These are phyloP conservation scores for Penicillium subrubescens DNA, from an alignment of 495 filamentous ascomycete genomes.

Conservation along the genomic window DNA sequence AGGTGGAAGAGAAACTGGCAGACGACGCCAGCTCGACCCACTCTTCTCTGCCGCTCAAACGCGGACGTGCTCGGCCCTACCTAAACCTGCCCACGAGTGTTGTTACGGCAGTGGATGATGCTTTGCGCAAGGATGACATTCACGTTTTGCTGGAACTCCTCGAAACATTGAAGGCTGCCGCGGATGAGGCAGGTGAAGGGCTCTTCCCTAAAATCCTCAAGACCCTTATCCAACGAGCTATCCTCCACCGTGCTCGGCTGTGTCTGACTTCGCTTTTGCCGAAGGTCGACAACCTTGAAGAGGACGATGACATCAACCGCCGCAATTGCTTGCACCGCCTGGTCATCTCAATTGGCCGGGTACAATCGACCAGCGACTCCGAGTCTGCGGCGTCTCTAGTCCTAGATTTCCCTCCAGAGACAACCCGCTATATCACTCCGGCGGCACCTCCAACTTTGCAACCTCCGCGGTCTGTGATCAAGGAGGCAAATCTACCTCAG, in stretches of 20 bases:
- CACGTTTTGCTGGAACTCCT: slow-evolving; percentile 60
- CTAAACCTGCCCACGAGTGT: slow-evolving; percentile 66
- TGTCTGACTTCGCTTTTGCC: slow-evolving; percentile 71
- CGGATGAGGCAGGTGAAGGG: slow-evolving; percentile 47
- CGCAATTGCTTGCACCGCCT: slow-evolving; percentile 92
- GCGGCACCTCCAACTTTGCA: slow-evolving; percentile 66
- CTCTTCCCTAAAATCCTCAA: slow-evolving; percentile 65
- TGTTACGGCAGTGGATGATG: slow-evolving; percentile 74
- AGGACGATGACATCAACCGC: slow-evolving; percentile 88
- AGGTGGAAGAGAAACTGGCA: slow-evolving; percentile 64
- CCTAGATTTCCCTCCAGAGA: slow-evolving; percentile 53
- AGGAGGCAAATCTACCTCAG: slow-evolving; percentile 57
- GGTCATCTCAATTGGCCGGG: slow-evolving; percentile 84
- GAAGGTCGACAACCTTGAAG: slow-evolving; percentile 69
- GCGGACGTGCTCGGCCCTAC: slow-evolving; percentile 67
- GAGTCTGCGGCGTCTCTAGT: slow-evolving; percentile 45
- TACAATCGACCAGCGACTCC: slow-evolving; percentile 62
- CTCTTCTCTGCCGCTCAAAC: slow-evolving; percentile 70
- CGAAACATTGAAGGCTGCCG: slow-evolving; percentile 53
- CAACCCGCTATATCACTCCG: slow-evolving; percentile 73
- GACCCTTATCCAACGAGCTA: slow-evolving; percentile 81
- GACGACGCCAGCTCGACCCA: slow-evolving; percentile 73
- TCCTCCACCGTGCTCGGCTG: slow-evolving; percentile 66
- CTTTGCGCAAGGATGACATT: slow-evolving; percentile 74
- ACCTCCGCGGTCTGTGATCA: slow-evolving; percentile 56